These are phyloP conservation scores for Podospora appendiculata DNA, from an alignment of 495 filamentous ascomycete genomes.

Conservation along the genomic window DNA sequence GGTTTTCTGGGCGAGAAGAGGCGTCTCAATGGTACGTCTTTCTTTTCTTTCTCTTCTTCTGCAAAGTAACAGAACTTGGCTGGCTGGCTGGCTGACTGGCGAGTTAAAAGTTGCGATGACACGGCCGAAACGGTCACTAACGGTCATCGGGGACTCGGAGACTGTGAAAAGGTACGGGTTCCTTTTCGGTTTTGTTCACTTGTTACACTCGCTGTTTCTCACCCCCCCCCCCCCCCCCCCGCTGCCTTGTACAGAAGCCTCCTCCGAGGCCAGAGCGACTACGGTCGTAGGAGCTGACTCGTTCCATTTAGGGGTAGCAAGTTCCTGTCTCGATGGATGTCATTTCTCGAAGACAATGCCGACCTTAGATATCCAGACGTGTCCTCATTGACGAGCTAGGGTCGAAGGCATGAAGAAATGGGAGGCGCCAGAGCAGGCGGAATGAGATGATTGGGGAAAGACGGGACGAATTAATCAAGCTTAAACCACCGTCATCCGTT, in stretches of 20 bases:
- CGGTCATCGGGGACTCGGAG: conserved; percentile 87
- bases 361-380: conserved; percentile 79
- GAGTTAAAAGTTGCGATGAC: conserved; percentile 72
- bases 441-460: not conserved
- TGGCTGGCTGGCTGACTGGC: not conserved
- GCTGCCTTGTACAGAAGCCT: not conserved
- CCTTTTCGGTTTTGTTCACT: not conserved
- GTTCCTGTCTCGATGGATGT: conserved; percentile 87
- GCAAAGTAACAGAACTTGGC: not conserved
- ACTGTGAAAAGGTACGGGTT: conserved; percentile 68
- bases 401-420: not conserved
- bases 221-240: not conserved
- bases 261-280: not conserved
- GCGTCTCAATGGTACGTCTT: conserved; percentile 71
- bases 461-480: not conserved
- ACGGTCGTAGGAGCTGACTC: not conserved
- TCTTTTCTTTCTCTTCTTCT: conserved; percentile 1
- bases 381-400: conserved; percentile 35
- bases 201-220: too few relatives aligned
- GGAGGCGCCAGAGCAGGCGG: not conserved
- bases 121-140: conserved; percentile 79
- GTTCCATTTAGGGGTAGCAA: conserved; percentile 53
- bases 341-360: conserved; percentile 73
- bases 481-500: not conserved
- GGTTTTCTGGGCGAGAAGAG: conserved; percentile 93